Evolutionary conservation across 1,284 basidiomycete genomes (phyloP).

Genomic region (Baeospora myosura): DNA sequence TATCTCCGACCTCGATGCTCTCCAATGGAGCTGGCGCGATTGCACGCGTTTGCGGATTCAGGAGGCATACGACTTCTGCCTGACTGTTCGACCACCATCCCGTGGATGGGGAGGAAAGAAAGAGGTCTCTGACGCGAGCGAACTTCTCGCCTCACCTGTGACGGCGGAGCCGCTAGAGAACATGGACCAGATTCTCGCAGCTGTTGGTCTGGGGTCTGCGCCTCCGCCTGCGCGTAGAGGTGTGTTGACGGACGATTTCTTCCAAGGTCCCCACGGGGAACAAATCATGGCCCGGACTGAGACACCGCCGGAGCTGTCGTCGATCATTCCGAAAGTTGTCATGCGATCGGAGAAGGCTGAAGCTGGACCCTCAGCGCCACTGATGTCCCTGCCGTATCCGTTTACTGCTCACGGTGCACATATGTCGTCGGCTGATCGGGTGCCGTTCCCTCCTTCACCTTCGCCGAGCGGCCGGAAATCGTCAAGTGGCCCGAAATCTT

Average conservation of each 20-base stretch:
- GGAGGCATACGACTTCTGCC: conserved; percentile 75
- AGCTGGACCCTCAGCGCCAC: conserved; percentile 27
- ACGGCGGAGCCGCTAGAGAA: conserved; percentile 37
- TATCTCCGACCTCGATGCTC: conserved; percentile 37
- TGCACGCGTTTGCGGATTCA: conserved; percentile 63
- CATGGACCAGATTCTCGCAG: conserved; percentile 62
- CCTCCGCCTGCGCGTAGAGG: conserved; percentile 47
- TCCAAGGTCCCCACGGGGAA: conserved; percentile 39
- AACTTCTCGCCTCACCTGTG: conserved; percentile 13
- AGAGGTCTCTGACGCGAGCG: conserved; percentile 18
- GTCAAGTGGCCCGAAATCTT: conserved; percentile 16
- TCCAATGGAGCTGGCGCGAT: conserved; percentile 73
- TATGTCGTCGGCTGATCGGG: conserved; percentile 45
- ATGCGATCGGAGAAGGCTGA: conserved; percentile 29
- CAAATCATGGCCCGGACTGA: conserved; percentile 11
- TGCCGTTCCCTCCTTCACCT: conserved; percentile 67
- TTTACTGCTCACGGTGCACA: conserved; percentile 51
- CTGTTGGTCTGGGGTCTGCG: conserved; percentile 50
- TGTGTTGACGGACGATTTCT: conserved; percentile 54
- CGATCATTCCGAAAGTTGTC: conserved; percentile 36
- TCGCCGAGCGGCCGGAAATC: conserved; percentile 28
- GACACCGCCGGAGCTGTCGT: conserved; percentile 29
- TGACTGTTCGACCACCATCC: conserved; percentile 38
- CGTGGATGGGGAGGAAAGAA: conserved; percentile 24
- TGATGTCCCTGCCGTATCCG: conserved; percentile 50